These are phyloP conservation scores for Sinapis alba DNA, from an alignment of 441 rosid genomes.

Conservation along the genomic window DNA sequence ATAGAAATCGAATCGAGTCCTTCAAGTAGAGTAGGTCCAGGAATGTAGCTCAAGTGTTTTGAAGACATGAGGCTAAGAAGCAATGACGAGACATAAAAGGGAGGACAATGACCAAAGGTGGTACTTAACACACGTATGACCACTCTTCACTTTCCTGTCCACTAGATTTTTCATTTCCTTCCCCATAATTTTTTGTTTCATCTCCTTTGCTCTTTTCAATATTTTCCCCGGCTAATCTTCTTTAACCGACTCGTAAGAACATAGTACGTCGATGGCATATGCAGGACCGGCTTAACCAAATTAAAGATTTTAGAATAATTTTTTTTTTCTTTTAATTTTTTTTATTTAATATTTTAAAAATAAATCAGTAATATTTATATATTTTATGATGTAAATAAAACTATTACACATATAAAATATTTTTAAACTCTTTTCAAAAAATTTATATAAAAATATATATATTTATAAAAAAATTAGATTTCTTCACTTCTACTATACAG, in stretches of 20 bases:
- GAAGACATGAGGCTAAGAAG: constrained; percentile 28
- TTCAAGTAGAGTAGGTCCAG: constrained; percentile 32
- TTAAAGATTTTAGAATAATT: too few relatives aligned
- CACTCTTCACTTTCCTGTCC: constrained; percentile 29
- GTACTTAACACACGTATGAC: constrained; percentile 38
- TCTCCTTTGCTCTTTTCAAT: neutral
- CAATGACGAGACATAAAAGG: constrained; percentile 18
- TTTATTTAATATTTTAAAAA: too few relatives aligned
- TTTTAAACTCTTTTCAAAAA: too few relatives aligned
- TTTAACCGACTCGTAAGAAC: neutral
- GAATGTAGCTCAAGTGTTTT: constrained; percentile 24
- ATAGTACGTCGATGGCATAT: neutral
- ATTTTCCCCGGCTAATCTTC: neutral
- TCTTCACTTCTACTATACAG: too few relatives aligned
- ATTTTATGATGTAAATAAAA: too few relatives aligned
- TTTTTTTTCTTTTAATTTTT: too few relatives aligned
- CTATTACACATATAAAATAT: too few relatives aligned
- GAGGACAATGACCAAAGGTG: constrained; percentile 37
- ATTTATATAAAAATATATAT: too few relatives aligned
- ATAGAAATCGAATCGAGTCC: constrained; percentile 20
- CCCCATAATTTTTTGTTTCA: neutral
- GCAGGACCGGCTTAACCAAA: too few relatives aligned
- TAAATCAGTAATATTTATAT: too few relatives aligned
- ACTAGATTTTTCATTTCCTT: constrained; percentile 3
- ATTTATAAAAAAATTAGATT: too few relatives aligned